These are phyloP conservation scores for Ilex aquifolium DNA, from an alignment of 257 asterid genomes.

Conservation along the genomic window DNA sequence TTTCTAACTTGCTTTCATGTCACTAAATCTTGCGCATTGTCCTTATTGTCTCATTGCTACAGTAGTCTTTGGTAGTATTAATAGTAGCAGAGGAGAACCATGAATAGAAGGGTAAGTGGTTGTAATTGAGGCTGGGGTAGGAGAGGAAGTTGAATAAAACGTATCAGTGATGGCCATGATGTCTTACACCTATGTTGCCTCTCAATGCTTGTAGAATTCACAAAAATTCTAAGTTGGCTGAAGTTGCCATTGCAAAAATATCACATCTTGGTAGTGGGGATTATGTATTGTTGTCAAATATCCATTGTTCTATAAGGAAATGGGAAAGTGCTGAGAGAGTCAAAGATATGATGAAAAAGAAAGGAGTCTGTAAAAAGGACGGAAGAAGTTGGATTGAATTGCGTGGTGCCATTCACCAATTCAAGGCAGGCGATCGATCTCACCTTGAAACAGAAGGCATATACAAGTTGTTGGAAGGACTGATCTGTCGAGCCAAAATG, in stretches of 20 bases:
- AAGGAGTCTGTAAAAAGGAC: conserved; percentile 43
- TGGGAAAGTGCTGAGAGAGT: conserved; percentile 62
- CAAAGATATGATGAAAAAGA: conserved; percentile 47
- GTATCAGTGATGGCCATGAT: too few species aligned
- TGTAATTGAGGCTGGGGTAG: too few species aligned
- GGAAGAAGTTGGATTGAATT: conserved; percentile 81
- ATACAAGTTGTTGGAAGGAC: conserved; percentile 45
- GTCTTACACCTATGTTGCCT: neutral
- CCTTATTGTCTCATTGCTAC: too few species aligned
- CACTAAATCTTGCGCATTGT: too few species aligned
- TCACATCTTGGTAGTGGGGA: conserved; percentile 60
- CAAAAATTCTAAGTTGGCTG: conserved; percentile 51
- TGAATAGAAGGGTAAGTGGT: too few species aligned
- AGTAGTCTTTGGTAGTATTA: too few species aligned
- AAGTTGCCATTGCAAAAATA: conserved; percentile 39
- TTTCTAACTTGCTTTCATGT: too few species aligned
- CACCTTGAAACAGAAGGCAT: conserved; percentile 52
- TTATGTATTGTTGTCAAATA: conserved; percentile 59
- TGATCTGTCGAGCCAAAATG: conserved; percentile 42
- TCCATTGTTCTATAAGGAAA: conserved; percentile 50
- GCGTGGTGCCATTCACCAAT: conserved; percentile 47
- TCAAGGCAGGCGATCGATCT: conserved; percentile 54
- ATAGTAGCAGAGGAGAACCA: too few species aligned
- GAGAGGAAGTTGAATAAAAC: too few species aligned
- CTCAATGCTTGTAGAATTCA: conserved; percentile 71